Conservation (phyloP, 257 asterid species). For the Nicotiana otophora region DNA sequence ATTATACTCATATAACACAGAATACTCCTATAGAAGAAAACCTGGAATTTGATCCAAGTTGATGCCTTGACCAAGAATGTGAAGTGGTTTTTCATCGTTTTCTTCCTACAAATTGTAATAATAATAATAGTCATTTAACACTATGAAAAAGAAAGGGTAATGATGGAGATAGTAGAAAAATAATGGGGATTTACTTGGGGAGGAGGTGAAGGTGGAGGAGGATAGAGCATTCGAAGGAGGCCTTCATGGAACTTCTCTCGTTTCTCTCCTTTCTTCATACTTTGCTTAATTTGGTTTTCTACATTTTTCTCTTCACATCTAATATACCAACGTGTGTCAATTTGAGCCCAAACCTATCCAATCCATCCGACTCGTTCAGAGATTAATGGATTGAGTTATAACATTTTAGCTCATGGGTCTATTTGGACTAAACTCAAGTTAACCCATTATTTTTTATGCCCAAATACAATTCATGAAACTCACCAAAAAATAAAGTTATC, state of each 20-base stretch:
- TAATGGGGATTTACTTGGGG: conserved; percentile 12
- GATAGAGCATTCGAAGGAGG: conserved; percentile 64
- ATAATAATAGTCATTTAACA: neutral
- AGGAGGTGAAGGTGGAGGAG: conserved; percentile 50
- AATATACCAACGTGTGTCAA: neutral
- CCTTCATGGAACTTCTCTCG: conserved; percentile 50
- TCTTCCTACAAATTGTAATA: conserved; percentile 19
- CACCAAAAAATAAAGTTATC: too few relatives aligned
- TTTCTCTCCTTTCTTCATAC: conserved; percentile 58
- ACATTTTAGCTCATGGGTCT: too few relatives aligned
- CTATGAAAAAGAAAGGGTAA: neutral
- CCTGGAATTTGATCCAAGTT: conserved; percentile 36
- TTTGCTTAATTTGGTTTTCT: neutral
- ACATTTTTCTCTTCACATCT: neutral
- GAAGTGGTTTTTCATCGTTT: conserved; percentile 12
- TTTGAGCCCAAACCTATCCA: too few relatives aligned
- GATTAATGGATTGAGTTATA: too few relatives aligned
- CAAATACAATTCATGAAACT: too few relatives aligned
- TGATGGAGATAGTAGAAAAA: neutral
- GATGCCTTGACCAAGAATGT: conserved; percentile 11
- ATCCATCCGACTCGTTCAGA: too few relatives aligned
- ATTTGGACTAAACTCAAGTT: too few relatives aligned
- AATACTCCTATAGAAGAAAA: conserved; percentile 17
- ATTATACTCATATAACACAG: neutral
- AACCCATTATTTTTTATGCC: too few relatives aligned